These are phyloP conservation scores for Pseudocercospora vitis DNA, from an alignment of 2,329 filamentous ascomycete species.

Conservation along the genomic window DNA sequence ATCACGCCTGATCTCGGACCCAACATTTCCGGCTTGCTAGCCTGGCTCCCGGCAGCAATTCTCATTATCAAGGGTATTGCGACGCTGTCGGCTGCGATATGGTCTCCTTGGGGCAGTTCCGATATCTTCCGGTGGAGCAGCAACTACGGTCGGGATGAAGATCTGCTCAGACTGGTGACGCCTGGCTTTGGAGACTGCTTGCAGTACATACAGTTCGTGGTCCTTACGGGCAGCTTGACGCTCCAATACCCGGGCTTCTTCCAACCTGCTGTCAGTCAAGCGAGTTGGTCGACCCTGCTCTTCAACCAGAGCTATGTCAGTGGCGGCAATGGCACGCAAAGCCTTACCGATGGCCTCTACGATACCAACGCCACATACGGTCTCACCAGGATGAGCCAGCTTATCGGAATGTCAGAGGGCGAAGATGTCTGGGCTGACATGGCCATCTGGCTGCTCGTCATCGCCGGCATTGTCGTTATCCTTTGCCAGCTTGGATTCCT, in stretches of 20 bases:
- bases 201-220: conserved; percentile 93
- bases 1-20: conserved; percentile 80
- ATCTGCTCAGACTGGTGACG: conserved; percentile 86
- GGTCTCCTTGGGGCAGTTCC: conserved; percentile 88
- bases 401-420: conserved; percentile 73
- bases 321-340: conserved; percentile 63
- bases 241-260: conserved; percentile 92
- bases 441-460: conserved; percentile 83
- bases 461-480: conserved; percentile 66
- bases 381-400: conserved; percentile 73
- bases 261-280: conserved; percentile 85
- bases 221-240: conserved; percentile 81
- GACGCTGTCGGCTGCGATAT: conserved; percentile 80
- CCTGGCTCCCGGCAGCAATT: conserved; percentile 74
- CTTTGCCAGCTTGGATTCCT: conserved; percentile 76
- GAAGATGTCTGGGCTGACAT: conserved; percentile 91
- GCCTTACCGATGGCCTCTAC: conserved; percentile 83
- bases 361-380: conserved; percentile 75
- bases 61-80: conserved; percentile 78
- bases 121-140: conserved; percentile 96
- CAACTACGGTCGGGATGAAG: conserved; percentile 92
- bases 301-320: conserved; percentile 90
- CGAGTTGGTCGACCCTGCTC: conserved; percentile 83
- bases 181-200: conserved; percentile 95
- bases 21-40: conserved; percentile 66